Base-by-base conservation (phyloP, 768 basidiomycete species). In the Dentipellis sp. region DNA sequence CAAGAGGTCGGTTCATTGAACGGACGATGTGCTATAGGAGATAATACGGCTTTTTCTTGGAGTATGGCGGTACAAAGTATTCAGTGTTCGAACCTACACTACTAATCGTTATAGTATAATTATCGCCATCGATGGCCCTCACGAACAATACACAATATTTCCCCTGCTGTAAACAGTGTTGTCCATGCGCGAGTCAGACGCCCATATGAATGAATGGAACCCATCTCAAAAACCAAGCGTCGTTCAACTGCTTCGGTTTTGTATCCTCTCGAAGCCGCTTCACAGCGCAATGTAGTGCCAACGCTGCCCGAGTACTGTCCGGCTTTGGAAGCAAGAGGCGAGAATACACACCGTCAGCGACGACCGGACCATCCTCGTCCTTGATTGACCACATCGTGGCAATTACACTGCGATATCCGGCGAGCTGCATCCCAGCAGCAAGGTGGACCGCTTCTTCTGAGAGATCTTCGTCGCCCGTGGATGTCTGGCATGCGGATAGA, bases 401-500 rank as follows among this genome's bases (percentile, higher is more conserved):
- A 29, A 57, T 53, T 34, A 55, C 16, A 35, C 22, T 34, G 10
- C 22, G 17, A 23, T 50, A 65, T 10, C 63, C 64, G 1, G 60
- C 63, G 23, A 60, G 36, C 19, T 57, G 58, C 64, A 66, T 63
- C 22, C 65, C 64, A 55, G 64, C 62, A 8, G 64, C 64, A 21
- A 66, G 53, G 56, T 66, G 64, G 12, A 66, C 54, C 19, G 62
- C 57, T 34, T 66, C 64, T 7, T 63, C 64, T 11, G 64, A 52
- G 16, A 56, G 56, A 9, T 45, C 29, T n/a, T 47, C n/a, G 37
- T 64, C 59, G 10, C 64, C 64, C 12, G 58, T 50, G 4, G 62
- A 59, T 23, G 64, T 64, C 52, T 64, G 64, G 49, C 62, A 64
- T 2, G 65, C 64, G 10, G 64, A 66, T 10, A 66, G 55, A 39